Percentiles rank a stretch among this genome's conserved stretches.
Conservation (phyloP, 805 yeast genomes). For the Diddensiella transvaalensis region DNA sequence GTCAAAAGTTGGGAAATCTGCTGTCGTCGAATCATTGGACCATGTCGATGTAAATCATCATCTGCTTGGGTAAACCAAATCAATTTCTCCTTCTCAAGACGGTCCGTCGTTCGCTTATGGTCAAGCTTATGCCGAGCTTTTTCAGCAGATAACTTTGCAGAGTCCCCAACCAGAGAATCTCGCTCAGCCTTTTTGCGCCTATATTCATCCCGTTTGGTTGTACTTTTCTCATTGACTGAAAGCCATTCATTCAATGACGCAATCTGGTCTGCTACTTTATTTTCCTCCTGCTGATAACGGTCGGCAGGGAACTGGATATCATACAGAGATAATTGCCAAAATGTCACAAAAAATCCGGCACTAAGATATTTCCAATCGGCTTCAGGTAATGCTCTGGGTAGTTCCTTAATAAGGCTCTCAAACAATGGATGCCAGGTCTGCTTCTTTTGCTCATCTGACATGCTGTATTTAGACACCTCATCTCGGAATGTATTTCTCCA, state of each 20-base stretch:
- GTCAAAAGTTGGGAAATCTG: conserved; percentile 45
- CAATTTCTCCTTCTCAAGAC: conserved; percentile 30
- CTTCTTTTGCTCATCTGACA: conserved; percentile 37
- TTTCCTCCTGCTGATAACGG: conserved; percentile 48
- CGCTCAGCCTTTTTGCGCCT: conserved; percentile 9
- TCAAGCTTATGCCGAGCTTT: conserved; percentile 45
- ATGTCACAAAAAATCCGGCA: conserved; percentile 49
- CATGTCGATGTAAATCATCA: conserved; percentile 2
- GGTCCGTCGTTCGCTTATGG: conserved; percentile 30
- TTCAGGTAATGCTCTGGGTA: conserved; percentile 24
- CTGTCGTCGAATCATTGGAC: conserved; percentile 13
- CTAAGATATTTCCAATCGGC: conserved; percentile 28
- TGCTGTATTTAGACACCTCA: conserved; percentile 30
- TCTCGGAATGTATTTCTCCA: conserved; percentile 53
- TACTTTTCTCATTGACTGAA: conserved; percentile 10
- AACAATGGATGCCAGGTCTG: conserved; percentile 40
- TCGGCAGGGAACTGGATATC: conserved; percentile 57
- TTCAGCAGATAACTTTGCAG: conserved; percentile 32
- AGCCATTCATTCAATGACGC: conserved; percentile 67
- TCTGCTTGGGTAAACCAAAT: conserved; percentile 29
- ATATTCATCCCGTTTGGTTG: not conserved
- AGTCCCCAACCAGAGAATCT: conserved; percentile 8
- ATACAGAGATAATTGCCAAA: conserved; percentile 72
- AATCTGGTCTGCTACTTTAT: conserved; percentile 37
- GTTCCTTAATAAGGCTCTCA: conserved; percentile 31